Evolutionary conservation across 352 stramenopile genomes (phyloP).

Genomic region (Globisporangium recalcitrans): DNA sequence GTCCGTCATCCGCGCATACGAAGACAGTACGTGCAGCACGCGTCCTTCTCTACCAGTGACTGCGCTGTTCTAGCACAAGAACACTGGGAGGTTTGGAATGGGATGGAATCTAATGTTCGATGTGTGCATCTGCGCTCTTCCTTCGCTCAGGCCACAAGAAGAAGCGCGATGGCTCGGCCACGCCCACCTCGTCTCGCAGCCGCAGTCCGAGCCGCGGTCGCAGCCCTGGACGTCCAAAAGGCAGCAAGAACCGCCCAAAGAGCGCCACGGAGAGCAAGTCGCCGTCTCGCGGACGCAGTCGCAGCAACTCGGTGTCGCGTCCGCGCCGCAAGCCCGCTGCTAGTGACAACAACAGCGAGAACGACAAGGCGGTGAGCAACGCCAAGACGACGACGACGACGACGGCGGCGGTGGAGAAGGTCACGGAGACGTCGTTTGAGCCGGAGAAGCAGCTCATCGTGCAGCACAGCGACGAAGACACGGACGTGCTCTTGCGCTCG

Average conservation of each 20-base stretch:
- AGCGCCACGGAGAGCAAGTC: constrained; percentile 21
- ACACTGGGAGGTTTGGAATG: neutral
- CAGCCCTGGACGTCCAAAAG: constrained; percentile 23
- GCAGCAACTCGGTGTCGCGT: constrained; percentile 52
- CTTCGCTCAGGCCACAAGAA: constrained; percentile 49
- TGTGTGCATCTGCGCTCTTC: neutral
- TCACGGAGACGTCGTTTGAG: constrained; percentile 18
- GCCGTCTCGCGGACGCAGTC: constrained; percentile 44
- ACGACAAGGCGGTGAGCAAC: constrained; percentile 6
- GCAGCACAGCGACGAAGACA: constrained; percentile 42
- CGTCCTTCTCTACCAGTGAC: neutral
- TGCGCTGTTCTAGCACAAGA: neutral
- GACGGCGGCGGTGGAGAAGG: neutral
- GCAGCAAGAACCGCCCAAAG: constrained; percentile 21
- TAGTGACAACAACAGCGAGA: constrained; percentile 1
- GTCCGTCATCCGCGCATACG: constrained; percentile 61
- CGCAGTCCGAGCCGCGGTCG: constrained; percentile 44
- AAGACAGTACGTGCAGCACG: constrained; percentile 40
- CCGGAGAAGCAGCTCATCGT: constrained; percentile 20
- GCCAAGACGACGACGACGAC: neutral
- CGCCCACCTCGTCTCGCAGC: constrained; percentile 21
- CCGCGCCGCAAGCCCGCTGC: constrained; percentile 20
- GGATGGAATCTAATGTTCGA: neutral
- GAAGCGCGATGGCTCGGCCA: constrained; percentile 24
- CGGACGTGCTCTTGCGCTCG: constrained; percentile 46